These are phyloP conservation scores for Podila horticola DNA, from an alignment of 192 early-diverging fungal species.

Conservation along the genomic window DNA sequence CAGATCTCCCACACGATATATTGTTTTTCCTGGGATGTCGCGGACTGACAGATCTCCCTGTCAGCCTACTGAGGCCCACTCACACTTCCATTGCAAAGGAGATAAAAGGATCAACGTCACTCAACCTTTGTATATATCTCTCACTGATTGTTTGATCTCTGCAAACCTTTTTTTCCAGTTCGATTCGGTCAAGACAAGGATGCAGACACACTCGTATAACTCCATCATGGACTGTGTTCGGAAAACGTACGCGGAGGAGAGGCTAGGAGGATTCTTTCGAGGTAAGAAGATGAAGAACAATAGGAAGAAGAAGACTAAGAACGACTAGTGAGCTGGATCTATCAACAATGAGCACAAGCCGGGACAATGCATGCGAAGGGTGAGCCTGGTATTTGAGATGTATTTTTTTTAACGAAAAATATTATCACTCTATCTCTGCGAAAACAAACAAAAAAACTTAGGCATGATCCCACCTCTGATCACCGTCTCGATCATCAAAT, in stretches of 20 bases:
- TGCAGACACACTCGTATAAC: constrained; percentile 92
- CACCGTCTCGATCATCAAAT: constrained; percentile 87
- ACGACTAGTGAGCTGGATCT: too few species aligned
- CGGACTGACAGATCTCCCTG: too few species aligned
- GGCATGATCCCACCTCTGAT: constrained; percentile 82
- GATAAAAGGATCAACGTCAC: too few species aligned
- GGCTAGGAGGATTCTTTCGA: constrained; percentile 86
- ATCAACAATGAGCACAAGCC: too few species aligned
- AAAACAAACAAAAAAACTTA: constrained; percentile 4
- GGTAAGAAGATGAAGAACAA: constrained; percentile 58
- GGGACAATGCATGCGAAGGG: neutral
- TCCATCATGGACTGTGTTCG: constrained; percentile 82
- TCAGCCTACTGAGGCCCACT: too few species aligned
- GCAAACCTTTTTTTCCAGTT: constrained; percentile 59
- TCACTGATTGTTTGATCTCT: neutral
- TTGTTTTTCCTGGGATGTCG: too few species aligned
- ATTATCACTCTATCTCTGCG: neutral
- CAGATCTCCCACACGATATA: too few species aligned
- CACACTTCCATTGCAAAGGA: too few species aligned
- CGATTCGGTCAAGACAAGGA: constrained; percentile 96
- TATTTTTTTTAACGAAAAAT: neutral
- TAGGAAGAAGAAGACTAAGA: too few species aligned
- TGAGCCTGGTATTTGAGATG: neutral
- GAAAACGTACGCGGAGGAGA: constrained; percentile 82
- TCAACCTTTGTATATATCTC: neutral